These are phyloP conservation scores for Podila minutissima DNA, from an alignment of 192 early-diverging fungal genomes.

Conservation along the genomic window DNA sequence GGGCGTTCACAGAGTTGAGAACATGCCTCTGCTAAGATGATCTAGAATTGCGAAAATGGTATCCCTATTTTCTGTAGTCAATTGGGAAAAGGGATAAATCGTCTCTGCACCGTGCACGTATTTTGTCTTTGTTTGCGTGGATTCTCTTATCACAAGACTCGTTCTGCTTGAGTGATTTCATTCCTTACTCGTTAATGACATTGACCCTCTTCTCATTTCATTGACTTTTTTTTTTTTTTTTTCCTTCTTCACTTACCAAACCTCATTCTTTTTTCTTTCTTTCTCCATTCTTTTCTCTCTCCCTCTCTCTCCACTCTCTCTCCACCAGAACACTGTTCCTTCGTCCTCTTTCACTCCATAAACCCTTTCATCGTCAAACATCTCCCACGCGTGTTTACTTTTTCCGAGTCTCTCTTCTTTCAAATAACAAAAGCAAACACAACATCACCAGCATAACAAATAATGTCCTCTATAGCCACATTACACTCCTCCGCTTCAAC, in stretches of 20 bases:
- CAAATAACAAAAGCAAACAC: too few species aligned
- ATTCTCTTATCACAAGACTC: too few species aligned
- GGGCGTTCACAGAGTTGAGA: too few species aligned
- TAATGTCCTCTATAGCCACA: background rate
- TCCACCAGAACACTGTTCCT: background rate
- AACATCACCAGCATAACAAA: background rate
- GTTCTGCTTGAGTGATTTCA: too few species aligned
- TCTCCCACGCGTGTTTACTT: background rate
- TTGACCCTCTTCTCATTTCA: background rate
- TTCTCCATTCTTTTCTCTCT: background rate
- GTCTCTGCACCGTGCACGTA: too few species aligned
- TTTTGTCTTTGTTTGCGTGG: too few species aligned
- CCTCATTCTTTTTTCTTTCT: background rate
- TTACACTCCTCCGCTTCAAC: slow-evolving; percentile 9
- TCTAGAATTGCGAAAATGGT: too few species aligned
- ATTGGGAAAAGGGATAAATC: too few species aligned
- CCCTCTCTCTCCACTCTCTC: background rate
- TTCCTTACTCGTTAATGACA: background rate
- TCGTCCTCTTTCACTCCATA: background rate
- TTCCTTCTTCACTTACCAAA: background rate
- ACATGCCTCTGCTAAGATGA: too few species aligned
- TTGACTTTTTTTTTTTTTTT: background rate
- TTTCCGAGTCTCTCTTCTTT: background rate
- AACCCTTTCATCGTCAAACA: background rate
- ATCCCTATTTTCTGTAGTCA: too few species aligned